A percentile compares a stretch with the other conserved stretches of the same genome.
Conservation (phyloP, 1,139 yeast genomes). For the Suhomyces panamericanus region DNA sequence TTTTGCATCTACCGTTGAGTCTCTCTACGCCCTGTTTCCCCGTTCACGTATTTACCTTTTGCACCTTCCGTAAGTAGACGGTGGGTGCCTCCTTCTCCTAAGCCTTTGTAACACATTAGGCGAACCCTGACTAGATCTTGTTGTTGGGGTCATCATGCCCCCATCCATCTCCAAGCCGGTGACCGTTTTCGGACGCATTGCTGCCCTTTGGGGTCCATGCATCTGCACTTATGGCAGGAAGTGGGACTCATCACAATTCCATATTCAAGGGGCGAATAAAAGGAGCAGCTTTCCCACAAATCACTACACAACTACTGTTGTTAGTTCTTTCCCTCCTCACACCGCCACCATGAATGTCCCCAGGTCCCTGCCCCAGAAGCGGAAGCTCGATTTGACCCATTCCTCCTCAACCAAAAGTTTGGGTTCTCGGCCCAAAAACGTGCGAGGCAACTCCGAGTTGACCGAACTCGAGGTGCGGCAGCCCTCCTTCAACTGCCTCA, state of each 20-base stretch:
- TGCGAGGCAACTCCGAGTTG: neutral
- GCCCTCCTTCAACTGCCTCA: neutral
- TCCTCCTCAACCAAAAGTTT: neutral
- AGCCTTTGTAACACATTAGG: no score
- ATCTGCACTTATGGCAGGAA: neutral
- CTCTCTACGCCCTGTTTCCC: no score
- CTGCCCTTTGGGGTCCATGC: neutral
- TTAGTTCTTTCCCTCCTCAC: neutral
- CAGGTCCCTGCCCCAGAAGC: neutral
- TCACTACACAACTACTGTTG: neutral
- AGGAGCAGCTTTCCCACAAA: neutral
- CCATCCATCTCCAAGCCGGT: neutral
- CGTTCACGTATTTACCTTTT: no score
- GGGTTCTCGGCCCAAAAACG: no score
- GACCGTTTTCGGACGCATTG: neutral
- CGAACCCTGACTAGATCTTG: no score
- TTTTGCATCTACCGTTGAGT: no score
- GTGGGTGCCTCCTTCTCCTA: no score
- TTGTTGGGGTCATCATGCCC: no score
- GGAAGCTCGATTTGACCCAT: neutral
- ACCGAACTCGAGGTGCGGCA: neutral
- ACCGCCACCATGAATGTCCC: neutral
- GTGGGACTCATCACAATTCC: neutral
- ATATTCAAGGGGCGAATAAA: neutral
- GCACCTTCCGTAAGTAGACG: no score